A percentile compares a stretch with the other conserved stretches of the same genome.
phyloP scores from a whole-genome alignment of 345 rosid genomes.

The Citropsis articulata region DNA sequence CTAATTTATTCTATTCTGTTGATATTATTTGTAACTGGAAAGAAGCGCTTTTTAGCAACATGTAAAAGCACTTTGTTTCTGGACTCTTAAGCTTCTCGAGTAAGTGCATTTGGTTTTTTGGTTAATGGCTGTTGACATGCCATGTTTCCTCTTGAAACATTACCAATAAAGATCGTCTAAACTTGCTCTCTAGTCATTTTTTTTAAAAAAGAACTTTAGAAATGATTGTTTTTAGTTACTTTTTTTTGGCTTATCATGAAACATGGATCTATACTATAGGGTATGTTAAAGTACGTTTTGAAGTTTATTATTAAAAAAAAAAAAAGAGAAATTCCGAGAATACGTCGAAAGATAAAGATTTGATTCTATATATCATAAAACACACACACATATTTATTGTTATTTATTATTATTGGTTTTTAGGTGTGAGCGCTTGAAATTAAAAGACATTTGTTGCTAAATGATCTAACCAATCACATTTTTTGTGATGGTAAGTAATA shows the following conservation, averaged over 20 bases:
- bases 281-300: not conserved
- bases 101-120: not conserved
- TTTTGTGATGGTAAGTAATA: too few species aligned
- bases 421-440: too few species aligned
- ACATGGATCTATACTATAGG: not conserved
- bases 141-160: not conserved
- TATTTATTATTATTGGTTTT: too few species aligned
- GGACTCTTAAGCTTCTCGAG: conserved; percentile 16
- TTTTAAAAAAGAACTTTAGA: too few species aligned
- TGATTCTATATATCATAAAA: too few species aligned
- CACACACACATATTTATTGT: too few species aligned
- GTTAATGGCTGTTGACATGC: not conserved
- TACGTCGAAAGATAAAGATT: too few species aligned
- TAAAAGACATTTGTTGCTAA: too few species aligned
- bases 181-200: rapidly evolving
- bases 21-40: not conserved
- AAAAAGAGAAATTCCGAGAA: too few species aligned
- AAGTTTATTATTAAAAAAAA: too few species aligned
- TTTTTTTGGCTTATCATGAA: not conserved
- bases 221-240: too few species aligned
- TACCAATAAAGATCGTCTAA: not conserved
- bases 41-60: not conserved
- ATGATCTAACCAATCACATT: too few species aligned
- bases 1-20: not conserved
- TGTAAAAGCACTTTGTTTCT: conserved; percentile 1